Percentiles rank a stretch among this genome's conserved stretches.
These are phyloP conservation scores for Ramichloridium luteum DNA, from an alignment of 2,329 filamentous ascomycete genomes.

Conservation along the genomic window DNA sequence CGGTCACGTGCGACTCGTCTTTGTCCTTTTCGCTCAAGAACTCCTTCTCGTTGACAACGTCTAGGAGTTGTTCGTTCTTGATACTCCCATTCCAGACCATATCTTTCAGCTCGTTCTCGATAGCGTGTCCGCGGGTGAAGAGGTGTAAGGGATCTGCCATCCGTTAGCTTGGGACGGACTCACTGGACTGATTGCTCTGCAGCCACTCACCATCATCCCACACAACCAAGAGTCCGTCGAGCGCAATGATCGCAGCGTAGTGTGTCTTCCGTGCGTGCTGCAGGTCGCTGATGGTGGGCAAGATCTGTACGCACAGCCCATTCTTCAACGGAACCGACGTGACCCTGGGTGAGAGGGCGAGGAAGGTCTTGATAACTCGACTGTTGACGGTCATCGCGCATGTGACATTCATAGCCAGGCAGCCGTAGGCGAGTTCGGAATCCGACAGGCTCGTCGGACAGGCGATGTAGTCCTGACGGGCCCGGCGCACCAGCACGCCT, in stretches of 20 bases:
- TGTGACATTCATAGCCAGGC: slow-evolving; percentile 60
- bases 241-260: slow-evolving; percentile 66
- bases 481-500: slow-evolving; percentile 60
- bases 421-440: slow-evolving; percentile 53
- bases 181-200: not conserved
- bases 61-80: slow-evolving; percentile 41
- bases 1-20: slow-evolving; percentile 33
- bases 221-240: slow-evolving; percentile 58
- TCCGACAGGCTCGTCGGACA: slow-evolving; percentile 54
- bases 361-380: slow-evolving; percentile 63
- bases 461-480: slow-evolving; percentile 56
- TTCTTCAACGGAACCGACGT: slow-evolving; percentile 65
- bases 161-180: not conserved
- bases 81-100: slow-evolving; percentile 55
- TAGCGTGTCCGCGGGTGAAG: slow-evolving; percentile 54
- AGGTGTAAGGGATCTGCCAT: slow-evolving; percentile 51
- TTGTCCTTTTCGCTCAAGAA: no score
- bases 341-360: slow-evolving; percentile 60
- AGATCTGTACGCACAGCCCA: slow-evolving; percentile 60
- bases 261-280: slow-evolving; percentile 63
- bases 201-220: slow-evolving; percentile 62
- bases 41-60: slow-evolving; percentile 37
- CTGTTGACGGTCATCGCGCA: slow-evolving; percentile 74
- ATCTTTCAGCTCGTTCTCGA: slow-evolving; percentile 66
- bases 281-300: slow-evolving; percentile 60